Conservation (phyloP, 495 filamentous ascomycete genomes). For the Xylaria nigripes region DNA sequence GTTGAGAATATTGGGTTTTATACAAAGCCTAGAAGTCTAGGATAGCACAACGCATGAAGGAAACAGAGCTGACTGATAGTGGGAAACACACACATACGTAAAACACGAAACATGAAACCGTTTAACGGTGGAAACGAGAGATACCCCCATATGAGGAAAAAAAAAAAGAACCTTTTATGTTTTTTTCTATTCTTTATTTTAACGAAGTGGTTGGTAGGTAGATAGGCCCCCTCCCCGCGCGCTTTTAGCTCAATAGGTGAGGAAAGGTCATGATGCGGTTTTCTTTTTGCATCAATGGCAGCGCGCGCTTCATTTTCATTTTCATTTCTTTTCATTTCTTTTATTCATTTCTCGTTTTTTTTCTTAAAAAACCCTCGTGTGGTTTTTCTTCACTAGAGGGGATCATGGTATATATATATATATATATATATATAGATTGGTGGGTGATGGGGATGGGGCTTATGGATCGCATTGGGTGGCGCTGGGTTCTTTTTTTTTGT, state of each 20-base stretch:
- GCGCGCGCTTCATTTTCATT: neutral
- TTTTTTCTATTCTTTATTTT: neutral
- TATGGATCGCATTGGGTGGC: no score
- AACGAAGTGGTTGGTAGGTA: neutral
- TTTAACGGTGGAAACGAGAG: constrained; percentile 2
- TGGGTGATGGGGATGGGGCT: no score
- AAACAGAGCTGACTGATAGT: neutral
- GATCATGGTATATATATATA: no score
- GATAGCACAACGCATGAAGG: constrained; percentile 1
- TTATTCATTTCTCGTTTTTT: no score
- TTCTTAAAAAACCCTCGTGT: no score
- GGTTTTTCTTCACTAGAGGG: no score
- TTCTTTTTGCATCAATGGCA: neutral
- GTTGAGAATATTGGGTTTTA: constrained; percentile 3
- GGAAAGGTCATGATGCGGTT: no score
- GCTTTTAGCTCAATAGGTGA: no score
- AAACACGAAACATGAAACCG: neutral
- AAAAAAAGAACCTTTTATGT: neutral
- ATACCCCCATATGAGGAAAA: neutral
- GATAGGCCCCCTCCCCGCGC: no score
- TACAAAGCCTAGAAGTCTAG: constrained; percentile 5
- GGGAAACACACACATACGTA: neutral
- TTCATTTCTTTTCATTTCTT: neutral
- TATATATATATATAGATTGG: no score
- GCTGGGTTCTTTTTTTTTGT: no score